Conservation (phyloP, 176 grass and related monocot genomes). For the Musa acuminata region DNA sequence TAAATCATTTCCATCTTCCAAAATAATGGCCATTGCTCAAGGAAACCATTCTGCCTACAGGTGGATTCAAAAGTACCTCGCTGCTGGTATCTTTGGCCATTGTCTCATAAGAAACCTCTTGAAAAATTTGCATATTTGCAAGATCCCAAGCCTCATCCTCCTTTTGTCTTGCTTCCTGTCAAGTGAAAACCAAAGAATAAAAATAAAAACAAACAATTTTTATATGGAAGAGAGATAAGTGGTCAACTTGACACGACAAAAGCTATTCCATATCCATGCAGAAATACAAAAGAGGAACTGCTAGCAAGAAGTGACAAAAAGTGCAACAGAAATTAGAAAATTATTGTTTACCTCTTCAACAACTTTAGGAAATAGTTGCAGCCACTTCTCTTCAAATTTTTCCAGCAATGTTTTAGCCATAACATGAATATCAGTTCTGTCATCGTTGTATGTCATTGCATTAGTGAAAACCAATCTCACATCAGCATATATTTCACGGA, state of each 20-base stretch:
- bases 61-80: conserved; percentile 41
- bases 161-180: conserved; percentile 72
- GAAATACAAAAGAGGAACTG: neutral
- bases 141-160: conserved; percentile 46
- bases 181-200: neutral
- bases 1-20: no score
- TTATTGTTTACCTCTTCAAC: conserved; percentile 56
- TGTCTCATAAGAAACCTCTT: conserved; percentile 49
- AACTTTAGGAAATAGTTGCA: conserved; percentile 68
- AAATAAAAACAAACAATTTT: conserved; percentile 15
- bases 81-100: conserved; percentile 69
- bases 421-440: conserved; percentile 43
- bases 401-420: conserved; percentile 81
- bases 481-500: conserved; percentile 81
- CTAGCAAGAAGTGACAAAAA: neutral
- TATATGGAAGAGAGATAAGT: neutral
- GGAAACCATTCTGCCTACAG: neutral
- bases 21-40: neutral
- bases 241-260: neutral
- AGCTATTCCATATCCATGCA: neutral
- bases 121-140: conserved; percentile 29
- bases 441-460: conserved; percentile 90
- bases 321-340: neutral
- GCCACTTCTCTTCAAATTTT: conserved; percentile 92
- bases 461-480: conserved; percentile 89